Conservation (phyloP, 345 rosid genomes). For the Rhodamnia rubescens region DNA sequence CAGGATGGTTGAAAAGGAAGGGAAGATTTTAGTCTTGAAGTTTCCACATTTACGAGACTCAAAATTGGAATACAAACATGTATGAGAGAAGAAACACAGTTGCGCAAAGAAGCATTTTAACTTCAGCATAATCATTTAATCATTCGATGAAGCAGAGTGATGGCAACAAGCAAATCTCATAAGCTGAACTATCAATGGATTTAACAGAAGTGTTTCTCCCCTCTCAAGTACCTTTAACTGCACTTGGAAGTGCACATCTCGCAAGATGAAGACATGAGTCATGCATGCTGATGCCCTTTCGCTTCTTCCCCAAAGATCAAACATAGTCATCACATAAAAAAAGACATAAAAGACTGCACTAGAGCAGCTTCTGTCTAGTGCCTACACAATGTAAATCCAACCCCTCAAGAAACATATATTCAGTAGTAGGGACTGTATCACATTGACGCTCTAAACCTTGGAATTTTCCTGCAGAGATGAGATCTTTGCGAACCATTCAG, state of each 20-base stretch:
- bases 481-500: neutral
- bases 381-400: neutral
- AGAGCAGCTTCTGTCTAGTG: neutral
- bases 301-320: neutral
- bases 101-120: neutral
- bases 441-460: conserved; percentile 49
- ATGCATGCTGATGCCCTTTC: neutral
- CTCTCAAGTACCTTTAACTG: neutral
- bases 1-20: neutral
- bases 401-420: neutral
- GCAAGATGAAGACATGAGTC: neutral
- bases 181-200: neutral
- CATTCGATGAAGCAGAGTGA: neutral
- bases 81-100: neutral
- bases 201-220: neutral
- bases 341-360: neutral
- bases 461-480: conserved; percentile 40
- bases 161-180: neutral
- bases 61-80: neutral
- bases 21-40: neutral
- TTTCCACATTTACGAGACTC: neutral
- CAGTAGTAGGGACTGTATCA: conserved; percentile 60
- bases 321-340: neutral
- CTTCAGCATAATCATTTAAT: neutral
- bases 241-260: neutral